Evolutionary conservation across 352 stramenopile species (phyloP).

Genomic region (Thalassiosira livingstoniorum): DNA sequence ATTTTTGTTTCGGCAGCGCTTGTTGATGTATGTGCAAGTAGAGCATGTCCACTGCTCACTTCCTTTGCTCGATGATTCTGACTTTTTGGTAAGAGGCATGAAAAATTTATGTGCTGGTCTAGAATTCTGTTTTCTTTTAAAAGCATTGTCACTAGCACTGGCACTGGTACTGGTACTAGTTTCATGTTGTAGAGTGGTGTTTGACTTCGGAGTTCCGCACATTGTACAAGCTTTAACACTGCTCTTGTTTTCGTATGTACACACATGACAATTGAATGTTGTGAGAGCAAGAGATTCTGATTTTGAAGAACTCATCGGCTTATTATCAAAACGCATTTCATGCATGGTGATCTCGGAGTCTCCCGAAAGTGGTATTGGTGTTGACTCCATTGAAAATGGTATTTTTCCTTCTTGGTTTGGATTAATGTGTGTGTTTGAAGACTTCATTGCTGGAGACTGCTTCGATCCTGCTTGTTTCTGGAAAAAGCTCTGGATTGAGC

Average conservation of each 20-base stretch:
- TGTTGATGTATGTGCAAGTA: constrained; percentile 64
- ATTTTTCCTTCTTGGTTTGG: constrained; percentile 9
- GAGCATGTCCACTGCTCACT: constrained; percentile 61
- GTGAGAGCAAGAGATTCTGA: background rate
- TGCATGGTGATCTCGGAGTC: constrained; percentile 9
- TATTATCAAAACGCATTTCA: no score
- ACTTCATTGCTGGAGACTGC: constrained; percentile 9
- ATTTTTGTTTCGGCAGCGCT: background rate
- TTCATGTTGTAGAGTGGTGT: background rate
- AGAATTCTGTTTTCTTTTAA: background rate
- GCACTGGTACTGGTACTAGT: no score
- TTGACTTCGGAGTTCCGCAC: constrained; percentile 9
- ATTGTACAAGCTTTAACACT: constrained; percentile 5
- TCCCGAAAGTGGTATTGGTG: constrained; percentile 53
- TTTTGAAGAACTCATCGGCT: no score
- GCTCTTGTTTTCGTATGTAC: constrained; percentile 4
- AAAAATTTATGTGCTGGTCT: no score
- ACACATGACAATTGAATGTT: constrained; percentile 30
- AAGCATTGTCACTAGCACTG: no score
- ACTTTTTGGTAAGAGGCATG: no score
- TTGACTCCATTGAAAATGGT: constrained; percentile 19
- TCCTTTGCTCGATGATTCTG: no score
- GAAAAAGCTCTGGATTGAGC: constrained; percentile 78
- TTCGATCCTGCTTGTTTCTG: constrained; percentile 51
- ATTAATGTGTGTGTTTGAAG: background rate